Conservation (phyloP, 2,329 filamentous ascomycete species). For the Graphilbum fragrans region DNA sequence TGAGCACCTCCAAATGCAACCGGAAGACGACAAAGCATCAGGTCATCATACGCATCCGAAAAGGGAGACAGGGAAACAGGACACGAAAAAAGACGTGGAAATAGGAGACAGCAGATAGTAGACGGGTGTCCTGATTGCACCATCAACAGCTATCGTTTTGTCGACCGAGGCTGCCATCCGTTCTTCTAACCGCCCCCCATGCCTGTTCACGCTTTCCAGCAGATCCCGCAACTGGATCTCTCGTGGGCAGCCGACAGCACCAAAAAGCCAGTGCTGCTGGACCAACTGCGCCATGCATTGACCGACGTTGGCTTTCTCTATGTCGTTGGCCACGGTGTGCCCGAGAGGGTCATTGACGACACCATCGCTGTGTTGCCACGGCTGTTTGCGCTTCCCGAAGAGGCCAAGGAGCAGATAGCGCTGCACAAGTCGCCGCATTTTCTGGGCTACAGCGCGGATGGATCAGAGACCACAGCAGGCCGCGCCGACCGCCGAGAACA, state of each 20-base stretch:
- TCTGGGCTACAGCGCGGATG: slow-evolving; percentile 43
- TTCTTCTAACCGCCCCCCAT: no score
- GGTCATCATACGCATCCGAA: no score
- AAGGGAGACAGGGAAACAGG: no score
- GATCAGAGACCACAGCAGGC: slow-evolving; percentile 43
- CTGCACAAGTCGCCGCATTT: slow-evolving; percentile 46
- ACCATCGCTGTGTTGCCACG: slow-evolving; percentile 26
- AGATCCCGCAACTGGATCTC: slow-evolving; percentile 38
- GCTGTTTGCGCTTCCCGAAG: slow-evolving; percentile 27
- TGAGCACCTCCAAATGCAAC: no score
- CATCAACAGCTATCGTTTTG: no score
- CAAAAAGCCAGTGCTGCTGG: slow-evolving; percentile 23
- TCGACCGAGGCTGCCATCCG: no score
- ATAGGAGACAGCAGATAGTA: no score
- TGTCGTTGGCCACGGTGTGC: slow-evolving; percentile 34
- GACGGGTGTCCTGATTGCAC: no score
- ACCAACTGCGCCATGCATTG: slow-evolving; percentile 30
- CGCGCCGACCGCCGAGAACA: slow-evolving; percentile 41
- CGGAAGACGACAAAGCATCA: no score
- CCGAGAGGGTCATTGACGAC: slow-evolving; percentile 19
- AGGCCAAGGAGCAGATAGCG: slow-evolving; percentile 26
- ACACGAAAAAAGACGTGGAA: no score
- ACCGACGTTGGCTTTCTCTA: slow-evolving; percentile 42
- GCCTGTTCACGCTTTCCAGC: slow-evolving; percentile 15
- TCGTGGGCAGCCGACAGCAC: slow-evolving; percentile 24